These are phyloP conservation scores for Daldinia loculata DNA, from an alignment of 495 filamentous ascomycete species.

Conservation along the genomic window DNA sequence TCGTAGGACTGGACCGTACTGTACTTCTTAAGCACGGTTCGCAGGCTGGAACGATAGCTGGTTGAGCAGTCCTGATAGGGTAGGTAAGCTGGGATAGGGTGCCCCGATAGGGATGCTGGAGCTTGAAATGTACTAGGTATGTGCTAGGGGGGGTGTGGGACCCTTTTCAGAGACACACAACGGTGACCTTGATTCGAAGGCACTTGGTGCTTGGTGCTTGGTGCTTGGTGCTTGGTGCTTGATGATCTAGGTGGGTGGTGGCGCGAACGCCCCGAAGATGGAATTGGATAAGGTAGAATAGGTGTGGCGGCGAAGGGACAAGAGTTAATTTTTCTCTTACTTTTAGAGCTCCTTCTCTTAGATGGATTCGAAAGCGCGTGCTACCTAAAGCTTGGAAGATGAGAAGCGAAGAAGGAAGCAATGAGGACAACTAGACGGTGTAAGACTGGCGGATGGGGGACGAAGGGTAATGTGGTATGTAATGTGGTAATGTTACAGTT, in stretches of 20 bases:
- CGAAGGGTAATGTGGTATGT: constrained; percentile 12
- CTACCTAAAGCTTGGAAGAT: background rate
- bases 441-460: constrained; percentile 1
- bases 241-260: constrained; percentile 19
- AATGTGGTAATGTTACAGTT: constrained; percentile 5
- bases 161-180: constrained; percentile 18
- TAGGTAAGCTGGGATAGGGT: constrained; percentile 37
- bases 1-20: constrained; percentile 14
- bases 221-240: background rate
- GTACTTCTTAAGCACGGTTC: constrained; percentile 29
- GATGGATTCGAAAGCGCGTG: background rate
- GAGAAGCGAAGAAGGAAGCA: background rate
- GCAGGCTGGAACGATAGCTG: constrained; percentile 40
- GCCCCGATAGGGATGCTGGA: constrained; percentile 39
- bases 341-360: background rate
- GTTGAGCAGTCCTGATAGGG: constrained; percentile 36
- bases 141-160: constrained; percentile 24
- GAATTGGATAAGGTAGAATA: constrained; percentile 16
- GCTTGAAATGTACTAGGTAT: constrained; percentile 28
- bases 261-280: constrained; percentile 30
- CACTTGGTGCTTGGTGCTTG: background rate
- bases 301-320: constrained; percentile 14
- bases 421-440: constrained; percentile 3
- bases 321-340: background rate
- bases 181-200: constrained; percentile 33